A percentile compares a stretch with the other conserved stretches of the same genome.
Conservation (phyloP, 2,329 filamentous ascomycete species). For the Neofusicoccum cordaticola region DNA sequence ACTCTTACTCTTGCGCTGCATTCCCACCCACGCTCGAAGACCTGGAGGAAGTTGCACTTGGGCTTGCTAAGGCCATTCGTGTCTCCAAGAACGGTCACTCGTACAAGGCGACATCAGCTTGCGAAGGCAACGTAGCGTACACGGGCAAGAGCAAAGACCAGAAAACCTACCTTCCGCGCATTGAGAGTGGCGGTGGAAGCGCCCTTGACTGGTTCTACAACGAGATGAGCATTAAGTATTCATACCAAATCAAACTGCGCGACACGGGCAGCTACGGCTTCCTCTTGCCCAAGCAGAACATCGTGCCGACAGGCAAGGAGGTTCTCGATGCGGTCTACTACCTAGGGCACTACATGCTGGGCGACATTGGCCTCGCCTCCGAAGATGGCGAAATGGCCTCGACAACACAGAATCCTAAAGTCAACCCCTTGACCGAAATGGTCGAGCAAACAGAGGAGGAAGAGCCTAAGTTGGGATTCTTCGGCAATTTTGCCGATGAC, state of each 20-base stretch:
- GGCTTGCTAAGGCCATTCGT: slow-evolving; percentile 84
- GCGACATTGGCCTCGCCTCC: slow-evolving; percentile 33
- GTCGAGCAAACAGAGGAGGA: slow-evolving; percentile 1
- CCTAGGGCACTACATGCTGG: slow-evolving; percentile 74
- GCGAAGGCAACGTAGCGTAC: slow-evolving; percentile 67
- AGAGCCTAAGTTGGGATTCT: slow-evolving; percentile 9
- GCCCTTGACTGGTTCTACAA: slow-evolving; percentile 96
- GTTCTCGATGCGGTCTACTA: slow-evolving; percentile 79
- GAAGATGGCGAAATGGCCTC: neutral
- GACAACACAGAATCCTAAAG: neutral
- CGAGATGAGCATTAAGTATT: slow-evolving; percentile 74
- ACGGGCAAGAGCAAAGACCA: slow-evolving; percentile 31
- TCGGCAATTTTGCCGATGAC: slow-evolving; percentile 4
- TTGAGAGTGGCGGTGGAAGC: slow-evolving; percentile 77
- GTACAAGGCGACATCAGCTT: slow-evolving; percentile 72
- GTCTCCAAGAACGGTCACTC: slow-evolving; percentile 67
- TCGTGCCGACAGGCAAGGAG: slow-evolving; percentile 86
- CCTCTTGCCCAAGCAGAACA: slow-evolving; percentile 79
- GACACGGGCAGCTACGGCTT: slow-evolving; percentile 96
- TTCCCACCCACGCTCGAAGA: slow-evolving; percentile 86
- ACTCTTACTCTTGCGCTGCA: slow-evolving; percentile 75
- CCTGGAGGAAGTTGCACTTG: slow-evolving; percentile 82
- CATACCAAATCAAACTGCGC: slow-evolving; percentile 90
- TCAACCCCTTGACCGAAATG: neutral
- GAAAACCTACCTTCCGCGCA: slow-evolving; percentile 47